phyloP scores from a whole-genome alignment of 805 yeast species.

The Ogataea saltuana region DNA sequence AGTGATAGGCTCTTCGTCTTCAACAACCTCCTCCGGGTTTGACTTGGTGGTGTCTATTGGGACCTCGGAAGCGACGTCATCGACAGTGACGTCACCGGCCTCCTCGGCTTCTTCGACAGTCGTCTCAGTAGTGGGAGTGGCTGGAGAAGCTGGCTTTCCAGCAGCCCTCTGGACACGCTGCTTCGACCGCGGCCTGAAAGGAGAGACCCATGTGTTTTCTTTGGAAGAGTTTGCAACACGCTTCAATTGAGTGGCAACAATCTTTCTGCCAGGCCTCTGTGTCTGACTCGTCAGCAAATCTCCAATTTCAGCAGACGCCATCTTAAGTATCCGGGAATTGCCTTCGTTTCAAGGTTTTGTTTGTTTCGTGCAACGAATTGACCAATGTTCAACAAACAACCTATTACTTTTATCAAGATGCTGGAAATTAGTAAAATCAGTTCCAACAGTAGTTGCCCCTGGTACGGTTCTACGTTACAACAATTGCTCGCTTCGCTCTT shows the following conservation, averaged over 20 bases:
- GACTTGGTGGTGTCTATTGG: constrained; percentile 13
- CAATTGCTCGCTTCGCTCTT: not conserved
- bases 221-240: constrained; percentile 22
- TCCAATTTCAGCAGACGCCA: constrained; percentile 25
- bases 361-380: too few species aligned
- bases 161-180: constrained; percentile 8
- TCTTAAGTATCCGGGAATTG: too few species aligned
- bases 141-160: not conserved
- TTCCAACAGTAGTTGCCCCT: too few species aligned
- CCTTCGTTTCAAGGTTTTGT: too few species aligned
- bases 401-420: too few species aligned
- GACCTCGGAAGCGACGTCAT: constrained; percentile 19
- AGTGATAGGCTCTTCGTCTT: constrained; percentile 20
- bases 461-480: too few species aligned
- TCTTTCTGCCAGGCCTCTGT: constrained; percentile 11
- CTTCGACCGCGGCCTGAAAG: constrained; percentile 28
- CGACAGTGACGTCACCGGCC: constrained; percentile 1
- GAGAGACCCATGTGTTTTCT: constrained; percentile 31
- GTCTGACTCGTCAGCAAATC: constrained; percentile 17
- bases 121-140: constrained; percentile 8
- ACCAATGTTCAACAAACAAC: too few species aligned
- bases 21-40: constrained; percentile 17
- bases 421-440: too few species aligned
- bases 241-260: constrained; percentile 23
- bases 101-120: constrained; percentile 3